Base-by-base conservation (phyloP, 2,329 filamentous ascomycete genomes). In the Exophiala mesophila region DNA sequence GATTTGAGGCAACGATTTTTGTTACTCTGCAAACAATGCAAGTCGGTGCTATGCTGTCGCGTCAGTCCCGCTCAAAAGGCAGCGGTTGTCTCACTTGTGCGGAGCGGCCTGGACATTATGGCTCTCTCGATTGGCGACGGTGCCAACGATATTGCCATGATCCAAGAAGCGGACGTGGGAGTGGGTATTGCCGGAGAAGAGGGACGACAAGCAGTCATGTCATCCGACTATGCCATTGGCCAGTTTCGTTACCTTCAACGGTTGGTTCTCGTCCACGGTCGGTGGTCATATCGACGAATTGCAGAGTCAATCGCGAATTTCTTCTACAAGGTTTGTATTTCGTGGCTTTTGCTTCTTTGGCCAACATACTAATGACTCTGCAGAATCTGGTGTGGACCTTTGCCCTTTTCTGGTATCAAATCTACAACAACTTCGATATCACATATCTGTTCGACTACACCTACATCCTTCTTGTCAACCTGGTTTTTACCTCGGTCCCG, bases 391-490 rank as follows among this genome's bases (percentile, higher is more conserved):
- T 97, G 39, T 98, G 92, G 92, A 92, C 88, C 1, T 90, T 96
- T 60, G 78, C 84, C 31, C 85, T 98, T 45, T 96, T 97, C 75
- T 97, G 90, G 90, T 98, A 86, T 66, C 88, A 94, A 62, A 87
- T 95, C 41, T 98, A 85, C 67, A 88, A 85, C 72, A 84, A 94
- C 67, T 96, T 94, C 63, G 92, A 98, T 69, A 88, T 90, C 64
- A 90, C 90, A 33, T 97, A 96, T 62, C 80, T 96, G 39, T 96
- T 94, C 69, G 92, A 98, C 65, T 96, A 95, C 71, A 94, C 88
- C 28, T 98, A 97, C 68, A 95, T 98, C 58, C 75, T 97, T 50
- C 77, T 97, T 61, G 95, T 94, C 75, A 97, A 97, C 69, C 72
- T 98, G 63, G 85, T 89, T 44, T 98, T 98, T 66, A 98, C 92